Base-by-base conservation (phyloP, 148 eudicot genomes). In the Fagopyrum esculentum region DNA sequence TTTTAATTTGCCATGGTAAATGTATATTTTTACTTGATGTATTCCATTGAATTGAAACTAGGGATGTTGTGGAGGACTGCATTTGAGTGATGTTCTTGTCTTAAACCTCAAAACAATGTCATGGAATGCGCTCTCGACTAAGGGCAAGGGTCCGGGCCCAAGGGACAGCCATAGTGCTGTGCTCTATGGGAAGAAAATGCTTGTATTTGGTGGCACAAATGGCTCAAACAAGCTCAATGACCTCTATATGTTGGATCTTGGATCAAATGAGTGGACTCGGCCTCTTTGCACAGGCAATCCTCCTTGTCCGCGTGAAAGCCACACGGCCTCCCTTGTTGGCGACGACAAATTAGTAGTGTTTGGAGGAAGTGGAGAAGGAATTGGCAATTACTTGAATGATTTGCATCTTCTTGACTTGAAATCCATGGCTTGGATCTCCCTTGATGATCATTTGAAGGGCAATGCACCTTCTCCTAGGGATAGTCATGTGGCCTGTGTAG, bases 51-150 rank as follows among this genome's bases (percentile, higher is more conserved):
- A 57, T 60, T 60, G 66, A 60, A 26, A 30, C 66, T 11, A 94
- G 98, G 98, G 98, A 81, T 94, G 98, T 71, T 87, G 97, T 79
- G 98, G 98, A 48, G 98, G 97, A 10, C 59, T 94, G 80, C 98
- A 94, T 76, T 94, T 87, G 86, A 86, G 98, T 71, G 98, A 94
- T 74, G 93, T 91, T 16, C 81, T 91, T 9, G 81, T 84, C 69
- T 86, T 92, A 63, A 89, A 90, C 71, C 88, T 91, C 12, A 81
- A 86, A 15, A 87, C 91, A 71, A 86, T 88, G 96, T 80, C 84
- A 16, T 94, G 98, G 98, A 87, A 66, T 80, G 82, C 80, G 48
- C 85, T 94, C 9, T 79, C 81, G 71, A 88, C 97, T n/a, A 76
- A 81, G 5, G 98, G 98, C 0, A 66, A 73, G 6, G 85, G 87